Evolutionary conservation across 345 rosid species (phyloP).

Genomic region (Aegle marmelos): DNA sequence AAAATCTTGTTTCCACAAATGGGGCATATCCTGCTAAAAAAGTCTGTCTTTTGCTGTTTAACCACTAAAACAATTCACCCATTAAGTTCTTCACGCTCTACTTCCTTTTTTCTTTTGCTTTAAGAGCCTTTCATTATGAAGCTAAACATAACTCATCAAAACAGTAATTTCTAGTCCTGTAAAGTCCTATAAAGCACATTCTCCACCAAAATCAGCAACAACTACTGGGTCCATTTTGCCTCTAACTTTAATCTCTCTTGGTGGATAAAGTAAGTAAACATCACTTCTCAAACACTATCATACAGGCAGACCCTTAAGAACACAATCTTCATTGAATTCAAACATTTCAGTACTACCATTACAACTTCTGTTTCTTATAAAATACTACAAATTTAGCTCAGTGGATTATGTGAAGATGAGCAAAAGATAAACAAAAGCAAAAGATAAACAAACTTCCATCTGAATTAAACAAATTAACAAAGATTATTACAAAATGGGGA

Average conservation of each 20-base stretch:
- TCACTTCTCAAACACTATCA: background rate
- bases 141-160: conserved; percentile 23
- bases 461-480: background rate
- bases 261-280: background rate
- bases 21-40: conserved; percentile 23
- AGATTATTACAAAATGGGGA: conserved; percentile 24
- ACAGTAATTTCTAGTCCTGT: conserved; percentile 15
- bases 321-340: conserved; percentile 13
- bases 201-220: conserved; percentile 25
- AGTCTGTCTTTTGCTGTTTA: conserved; percentile 41
- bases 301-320: background rate
- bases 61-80: conserved; percentile 12
- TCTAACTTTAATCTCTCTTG: conserved; percentile 13
- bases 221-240: conserved; percentile 21
- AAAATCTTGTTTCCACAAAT: conserved; percentile 17
- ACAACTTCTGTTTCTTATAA: background rate
- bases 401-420: conserved; percentile 7
- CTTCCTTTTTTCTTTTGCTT: conserved; percentile 33
- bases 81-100: conserved; percentile 33
- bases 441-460: background rate
- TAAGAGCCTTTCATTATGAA: conserved; percentile 37
- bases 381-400: background rate
- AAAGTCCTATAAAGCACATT: conserved; percentile 23
- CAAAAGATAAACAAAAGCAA: conserved; percentile 1
- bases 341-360: background rate